Conservation (phyloP, 331 rosid genomes). For the Malus hybrid region DNA sequence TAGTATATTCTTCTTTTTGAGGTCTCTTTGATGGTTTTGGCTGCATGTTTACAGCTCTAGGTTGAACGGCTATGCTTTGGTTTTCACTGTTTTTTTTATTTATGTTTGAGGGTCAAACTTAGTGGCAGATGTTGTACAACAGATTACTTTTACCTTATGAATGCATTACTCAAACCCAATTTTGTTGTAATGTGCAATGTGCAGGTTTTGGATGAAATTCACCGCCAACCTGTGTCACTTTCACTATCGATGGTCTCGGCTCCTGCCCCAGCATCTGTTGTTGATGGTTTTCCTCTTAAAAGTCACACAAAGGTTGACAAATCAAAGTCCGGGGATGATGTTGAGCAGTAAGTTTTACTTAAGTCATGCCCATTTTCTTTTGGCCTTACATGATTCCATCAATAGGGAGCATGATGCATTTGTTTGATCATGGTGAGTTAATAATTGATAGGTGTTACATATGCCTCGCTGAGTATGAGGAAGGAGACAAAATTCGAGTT, state of each 20-base stretch:
- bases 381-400: not conserved
- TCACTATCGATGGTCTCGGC: constrained; percentile 79
- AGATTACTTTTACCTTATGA: not conserved
- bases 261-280: constrained; percentile 86
- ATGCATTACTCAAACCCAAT: not conserved
- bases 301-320: constrained; percentile 46
- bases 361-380: too few relatives aligned
- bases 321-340: constrained; percentile 34
- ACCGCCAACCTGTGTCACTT: constrained; percentile 74
- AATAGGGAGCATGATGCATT: not conserved
- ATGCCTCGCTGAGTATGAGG: constrained; percentile 94
- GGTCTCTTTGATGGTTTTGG: not conserved
- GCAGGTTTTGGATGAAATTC: constrained; percentile 96
- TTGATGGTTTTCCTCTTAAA: constrained; percentile 83
- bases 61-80: not conserved
- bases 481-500: constrained; percentile 85
- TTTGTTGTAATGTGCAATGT: not conserved
- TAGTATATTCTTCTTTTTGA: not conserved
- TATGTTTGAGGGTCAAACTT: not conserved
- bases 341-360: constrained; percentile 60
- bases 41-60: not conserved
- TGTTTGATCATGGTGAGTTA: not conserved
- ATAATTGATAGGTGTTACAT: constrained; percentile 66
- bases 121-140: not conserved
- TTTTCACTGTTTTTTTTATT: not conserved